Conservation (phyloP, 1,139 yeast species). For the Arxiozyma heterogenica region DNA sequence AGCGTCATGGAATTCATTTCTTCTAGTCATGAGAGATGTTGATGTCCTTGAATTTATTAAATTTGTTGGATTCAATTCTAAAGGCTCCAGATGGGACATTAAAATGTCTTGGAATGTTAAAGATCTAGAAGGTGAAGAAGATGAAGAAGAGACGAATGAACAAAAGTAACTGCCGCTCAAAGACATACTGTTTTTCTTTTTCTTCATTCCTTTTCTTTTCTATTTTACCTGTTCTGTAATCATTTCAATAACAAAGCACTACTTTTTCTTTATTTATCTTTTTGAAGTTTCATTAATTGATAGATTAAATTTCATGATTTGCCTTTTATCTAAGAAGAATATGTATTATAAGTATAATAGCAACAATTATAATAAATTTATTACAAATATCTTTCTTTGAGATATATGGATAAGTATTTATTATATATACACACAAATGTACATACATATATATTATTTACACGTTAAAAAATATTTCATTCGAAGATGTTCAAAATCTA, state of each 20-base stretch:
- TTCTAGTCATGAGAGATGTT: constrained; percentile 73
- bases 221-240: too few species aligned
- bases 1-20: constrained; percentile 76
- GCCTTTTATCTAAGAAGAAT: too few species aligned
- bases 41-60: constrained; percentile 82
- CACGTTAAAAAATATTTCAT: neutral
- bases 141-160: constrained; percentile 7
- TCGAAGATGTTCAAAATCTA: too few species aligned
- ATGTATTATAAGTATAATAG: too few species aligned
- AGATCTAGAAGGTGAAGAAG: constrained; percentile 34
- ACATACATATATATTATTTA: neutral
- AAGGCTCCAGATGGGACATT: constrained; percentile 91
- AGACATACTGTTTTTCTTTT: too few species aligned
- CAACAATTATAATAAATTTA: too few species aligned
- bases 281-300: neutral
- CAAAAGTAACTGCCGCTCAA: neutral
- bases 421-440: neutral
- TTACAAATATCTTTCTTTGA: neutral
- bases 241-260: too few species aligned
- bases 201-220: neutral
- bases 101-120: constrained; percentile 71
- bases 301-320: neutral
- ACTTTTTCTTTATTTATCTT: neutral
- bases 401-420: neutral
- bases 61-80: constrained; percentile 80